Percentiles rank a stretch among this genome's conserved stretches.
Evolutionary conservation across 371 early-diverging fungal genomes (phyloP).

Genomic region (Entomophthora muscae): DNA sequence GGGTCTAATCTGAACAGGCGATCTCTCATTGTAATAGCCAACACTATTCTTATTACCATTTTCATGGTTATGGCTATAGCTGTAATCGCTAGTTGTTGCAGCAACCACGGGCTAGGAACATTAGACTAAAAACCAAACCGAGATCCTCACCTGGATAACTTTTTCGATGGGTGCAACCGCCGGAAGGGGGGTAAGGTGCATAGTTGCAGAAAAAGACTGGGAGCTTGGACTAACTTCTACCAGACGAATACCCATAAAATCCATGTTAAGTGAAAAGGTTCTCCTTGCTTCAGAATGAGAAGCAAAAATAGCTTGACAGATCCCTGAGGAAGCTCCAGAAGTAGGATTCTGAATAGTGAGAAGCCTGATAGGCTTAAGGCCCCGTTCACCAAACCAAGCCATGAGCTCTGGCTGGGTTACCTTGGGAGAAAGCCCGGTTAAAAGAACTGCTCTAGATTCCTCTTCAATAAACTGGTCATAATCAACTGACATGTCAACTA

Average conservation of each 20-base stretch:
- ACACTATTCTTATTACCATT: neutral
- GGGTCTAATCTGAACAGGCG: neutral
- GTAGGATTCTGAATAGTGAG: slow-evolving; percentile 23
- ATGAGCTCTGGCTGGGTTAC: slow-evolving; percentile 43
- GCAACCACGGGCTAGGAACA: neutral
- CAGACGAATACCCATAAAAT: slow-evolving; percentile 38
- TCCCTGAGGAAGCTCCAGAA: slow-evolving; percentile 21
- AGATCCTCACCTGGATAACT: neutral
- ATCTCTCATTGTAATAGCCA: neutral
- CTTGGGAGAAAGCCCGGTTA: slow-evolving; percentile 36
- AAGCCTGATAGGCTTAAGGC: slow-evolving; percentile 30
- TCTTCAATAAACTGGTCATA: slow-evolving; percentile 43
- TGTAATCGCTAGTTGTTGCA: neutral
- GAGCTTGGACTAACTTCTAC: slow-evolving; percentile 46
- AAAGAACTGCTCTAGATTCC: slow-evolving; percentile 41
- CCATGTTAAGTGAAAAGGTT: slow-evolving; percentile 42
- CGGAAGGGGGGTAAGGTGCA: slow-evolving; percentile 35
- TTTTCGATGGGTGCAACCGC: slow-evolving; percentile 12
- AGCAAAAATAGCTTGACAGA: slow-evolving; percentile 18
- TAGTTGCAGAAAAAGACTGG: slow-evolving; percentile 27
- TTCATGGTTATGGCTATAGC: neutral
- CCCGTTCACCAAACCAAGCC: slow-evolving; percentile 38
- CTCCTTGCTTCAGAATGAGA: slow-evolving; percentile 38
- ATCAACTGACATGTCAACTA: slow-evolving; percentile 27
- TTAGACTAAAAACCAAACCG: neutral